These are phyloP conservation scores for Oryza rufipogon DNA, from an alignment of 176 grass and related monocot genomes.

Conservation along the genomic window DNA sequence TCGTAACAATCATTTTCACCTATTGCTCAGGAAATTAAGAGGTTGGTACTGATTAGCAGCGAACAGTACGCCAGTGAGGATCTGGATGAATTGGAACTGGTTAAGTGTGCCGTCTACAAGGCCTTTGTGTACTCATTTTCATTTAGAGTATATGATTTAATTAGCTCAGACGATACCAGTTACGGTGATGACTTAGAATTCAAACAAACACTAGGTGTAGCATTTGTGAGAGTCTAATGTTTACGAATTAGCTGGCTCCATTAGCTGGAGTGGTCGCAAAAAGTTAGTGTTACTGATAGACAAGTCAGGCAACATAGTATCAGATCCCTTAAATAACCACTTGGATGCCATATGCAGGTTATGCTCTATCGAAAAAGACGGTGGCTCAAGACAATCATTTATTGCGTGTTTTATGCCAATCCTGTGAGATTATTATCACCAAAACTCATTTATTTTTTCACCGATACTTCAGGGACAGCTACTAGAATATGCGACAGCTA, in stretches of 20 bases:
- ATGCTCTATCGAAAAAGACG: slow-evolving; percentile 40
- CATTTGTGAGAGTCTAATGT: not conserved
- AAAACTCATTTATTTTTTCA: slow-evolving; percentile 14
- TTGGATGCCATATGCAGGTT: not conserved
- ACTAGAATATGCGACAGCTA: not conserved
- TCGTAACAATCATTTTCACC: not conserved
- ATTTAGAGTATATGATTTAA: too few relatives aligned
- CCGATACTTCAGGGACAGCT: not conserved
- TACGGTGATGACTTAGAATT: too few relatives aligned
- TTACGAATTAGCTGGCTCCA: not conserved
- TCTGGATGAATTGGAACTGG: not conserved
- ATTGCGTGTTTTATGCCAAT: slow-evolving; percentile 41
- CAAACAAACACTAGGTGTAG: too few relatives aligned
- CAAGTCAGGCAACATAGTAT: not conserved
- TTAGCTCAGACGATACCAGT: too few relatives aligned
- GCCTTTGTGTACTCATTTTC: too few relatives aligned
- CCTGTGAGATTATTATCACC: not conserved
- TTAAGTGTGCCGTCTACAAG: not conserved
- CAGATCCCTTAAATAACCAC: not conserved
- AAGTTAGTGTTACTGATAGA: not conserved
- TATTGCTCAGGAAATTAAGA: not conserved
- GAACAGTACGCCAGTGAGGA: not conserved
- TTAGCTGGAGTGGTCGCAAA: not conserved
- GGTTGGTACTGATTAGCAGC: not conserved
- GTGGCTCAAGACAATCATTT: slow-evolving; percentile 41